Conservation (phyloP, 2,329 filamentous ascomycete genomes). For the Cytospora chrysosperma region DNA sequence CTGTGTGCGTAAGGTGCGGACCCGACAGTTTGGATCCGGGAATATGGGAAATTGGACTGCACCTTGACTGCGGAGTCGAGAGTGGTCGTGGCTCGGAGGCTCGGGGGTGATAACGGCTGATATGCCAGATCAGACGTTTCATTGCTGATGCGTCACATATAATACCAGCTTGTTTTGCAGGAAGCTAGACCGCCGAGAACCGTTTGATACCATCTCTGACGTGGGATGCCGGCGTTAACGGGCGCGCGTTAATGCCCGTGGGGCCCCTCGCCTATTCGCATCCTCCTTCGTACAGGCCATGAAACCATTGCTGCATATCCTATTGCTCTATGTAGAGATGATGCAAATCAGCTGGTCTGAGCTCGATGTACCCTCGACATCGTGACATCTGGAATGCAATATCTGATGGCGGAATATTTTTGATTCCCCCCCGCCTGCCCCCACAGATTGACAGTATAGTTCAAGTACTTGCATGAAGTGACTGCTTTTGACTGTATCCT, state of each 20-base stretch:
- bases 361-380: no score
- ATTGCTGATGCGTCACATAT: not conserved
- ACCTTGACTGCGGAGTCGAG: slow-evolving; percentile 5
- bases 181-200: not conserved
- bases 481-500: not conserved
- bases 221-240: no score
- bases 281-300: not conserved
- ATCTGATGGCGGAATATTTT: not conserved
- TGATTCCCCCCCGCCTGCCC: no score
- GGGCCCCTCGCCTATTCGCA: not conserved
- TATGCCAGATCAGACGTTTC: not conserved
- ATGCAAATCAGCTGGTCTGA: not conserved
- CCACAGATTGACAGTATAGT: not conserved
- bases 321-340: no score
- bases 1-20: slow-evolving; percentile 6
- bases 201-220: not conserved
- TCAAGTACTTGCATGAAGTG: not conserved
- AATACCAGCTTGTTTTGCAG: not conserved
- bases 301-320: not conserved
- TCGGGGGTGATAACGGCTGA: slow-evolving; percentile 1
- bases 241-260: not conserved
- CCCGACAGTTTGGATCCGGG: slow-evolving; percentile 22
- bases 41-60: slow-evolving; percentile 16
- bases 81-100: slow-evolving; percentile 1
- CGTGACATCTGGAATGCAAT: not conserved